Conservation (phyloP, 176 grass and related monocot genomes). For the Typha latifolia region DNA sequence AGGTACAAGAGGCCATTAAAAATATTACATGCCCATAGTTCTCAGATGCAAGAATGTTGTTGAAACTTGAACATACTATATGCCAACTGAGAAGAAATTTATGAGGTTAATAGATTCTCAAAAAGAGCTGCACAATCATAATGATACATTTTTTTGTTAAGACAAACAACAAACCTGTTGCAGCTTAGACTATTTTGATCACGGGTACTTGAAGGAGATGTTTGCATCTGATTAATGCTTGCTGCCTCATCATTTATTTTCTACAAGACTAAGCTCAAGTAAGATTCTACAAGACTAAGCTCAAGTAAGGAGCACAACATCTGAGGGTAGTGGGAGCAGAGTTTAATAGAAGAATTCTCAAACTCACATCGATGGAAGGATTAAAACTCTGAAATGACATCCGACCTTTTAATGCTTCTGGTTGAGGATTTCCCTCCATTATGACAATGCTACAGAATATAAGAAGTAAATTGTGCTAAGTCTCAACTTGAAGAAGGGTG, state of each 20-base stretch:
- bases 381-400: slow-evolving; percentile 96
- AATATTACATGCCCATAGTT: too few species aligned
- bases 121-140: neutral
- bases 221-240: slow-evolving; percentile 28
- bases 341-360: slow-evolving; percentile 15
- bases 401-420: slow-evolving; percentile 65
- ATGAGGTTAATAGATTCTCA: neutral
- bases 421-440: slow-evolving; percentile 90
- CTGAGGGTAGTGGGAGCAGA: slow-evolving; percentile 1
- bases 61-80: neutral
- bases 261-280: slow-evolving; percentile 34
- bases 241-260: slow-evolving; percentile 74
- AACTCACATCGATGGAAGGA: slow-evolving; percentile 69
- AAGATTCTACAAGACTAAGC: slow-evolving; percentile 51
- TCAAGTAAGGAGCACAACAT: neutral
- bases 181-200: slow-evolving; percentile 25
- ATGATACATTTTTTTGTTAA: neutral
- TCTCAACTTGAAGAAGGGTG: neutral
- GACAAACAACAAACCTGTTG: slow-evolving; percentile 26
- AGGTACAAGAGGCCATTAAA: too few species aligned
- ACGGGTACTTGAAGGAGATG: slow-evolving; percentile 36
- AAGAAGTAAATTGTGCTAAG: neutral
- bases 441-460: slow-evolving; percentile 62
- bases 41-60: too few species aligned
- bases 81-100: neutral